phyloP scores from a whole-genome alignment of 495 filamentous ascomycete genomes.

The Tuber borchii region DNA sequence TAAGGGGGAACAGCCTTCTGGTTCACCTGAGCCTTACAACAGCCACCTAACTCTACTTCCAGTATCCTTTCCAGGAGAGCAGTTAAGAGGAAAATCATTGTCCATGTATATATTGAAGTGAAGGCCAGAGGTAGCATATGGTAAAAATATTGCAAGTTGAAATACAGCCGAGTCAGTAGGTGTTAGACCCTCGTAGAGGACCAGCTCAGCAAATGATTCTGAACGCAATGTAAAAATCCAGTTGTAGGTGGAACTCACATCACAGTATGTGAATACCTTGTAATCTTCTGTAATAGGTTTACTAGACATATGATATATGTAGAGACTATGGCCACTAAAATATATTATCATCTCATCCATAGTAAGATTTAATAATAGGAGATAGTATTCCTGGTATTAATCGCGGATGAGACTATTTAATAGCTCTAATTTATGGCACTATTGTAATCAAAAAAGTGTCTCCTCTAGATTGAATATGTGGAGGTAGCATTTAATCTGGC shows the following conservation, averaged over 20 bases:
- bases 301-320: too few species aligned
- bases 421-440: constrained; percentile 20
- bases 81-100: not conserved
- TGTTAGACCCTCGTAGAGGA: constrained; percentile 8
- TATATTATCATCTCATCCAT: too few species aligned
- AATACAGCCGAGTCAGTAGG: constrained; percentile 8
- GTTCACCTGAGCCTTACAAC: too few species aligned
- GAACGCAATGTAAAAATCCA: not conserved
- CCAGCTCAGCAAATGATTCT: not conserved
- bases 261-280: too few species aligned
- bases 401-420: constrained; percentile 1
- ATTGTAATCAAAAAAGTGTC: not conserved
- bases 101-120: constrained; percentile 4
- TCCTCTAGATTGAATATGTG: not conserved
- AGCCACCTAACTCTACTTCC: too few species aligned
- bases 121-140: constrained; percentile 2
- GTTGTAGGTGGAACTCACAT: not conserved
- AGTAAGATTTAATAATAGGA: too few species aligned
- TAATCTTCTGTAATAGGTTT: too few species aligned
- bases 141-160: constrained; percentile 6
- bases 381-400: too few species aligned
- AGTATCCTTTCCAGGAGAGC: not conserved
- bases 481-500: too few species aligned
- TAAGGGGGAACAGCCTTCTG: too few species aligned
- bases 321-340: too few species aligned